These are phyloP conservation scores for Fusarium albosuccineum DNA, from an alignment of 2,329 filamentous ascomycete species.

Conservation along the genomic window DNA sequence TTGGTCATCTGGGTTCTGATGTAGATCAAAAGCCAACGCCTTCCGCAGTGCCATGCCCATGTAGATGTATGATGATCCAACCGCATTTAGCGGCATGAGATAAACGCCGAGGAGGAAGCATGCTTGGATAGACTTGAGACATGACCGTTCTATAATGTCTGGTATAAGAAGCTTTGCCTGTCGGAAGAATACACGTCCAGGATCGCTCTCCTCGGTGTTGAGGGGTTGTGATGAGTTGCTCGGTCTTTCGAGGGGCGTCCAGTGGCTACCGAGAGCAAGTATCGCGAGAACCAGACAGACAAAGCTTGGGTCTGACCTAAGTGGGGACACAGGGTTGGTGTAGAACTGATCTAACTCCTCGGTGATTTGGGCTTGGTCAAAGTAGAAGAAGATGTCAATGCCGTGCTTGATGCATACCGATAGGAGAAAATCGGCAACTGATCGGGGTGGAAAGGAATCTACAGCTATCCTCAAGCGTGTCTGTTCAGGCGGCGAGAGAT, in stretches of 20 bases:
- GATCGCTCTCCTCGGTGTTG: slow-evolving; percentile 35
- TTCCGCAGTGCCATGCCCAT: slow-evolving; percentile 49
- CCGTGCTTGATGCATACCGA: slow-evolving; percentile 47
- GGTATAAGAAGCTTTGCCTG: slow-evolving; percentile 49
- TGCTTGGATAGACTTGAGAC: slow-evolving; percentile 50
- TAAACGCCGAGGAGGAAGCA: slow-evolving; percentile 52
- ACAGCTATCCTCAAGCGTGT: slow-evolving; percentile 40
- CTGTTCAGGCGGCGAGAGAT: slow-evolving; percentile 31
- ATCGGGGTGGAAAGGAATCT: slow-evolving; percentile 43
- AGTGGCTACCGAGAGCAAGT: slow-evolving; percentile 52
- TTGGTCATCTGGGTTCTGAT: slow-evolving; percentile 44
- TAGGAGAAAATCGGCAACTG: slow-evolving; percentile 47
- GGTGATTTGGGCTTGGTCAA: slow-evolving; percentile 45
- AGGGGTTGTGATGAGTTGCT: slow-evolving; percentile 10
- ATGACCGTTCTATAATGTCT: slow-evolving; percentile 51
- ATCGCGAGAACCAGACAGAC: slow-evolving; percentile 45
- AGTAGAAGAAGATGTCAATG: slow-evolving; percentile 49
- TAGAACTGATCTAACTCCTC: slow-evolving; percentile 46
- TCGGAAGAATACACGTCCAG: slow-evolving; percentile 49
- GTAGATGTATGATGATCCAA: slow-evolving; percentile 51
- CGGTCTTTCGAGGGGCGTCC: slow-evolving; percentile 48
- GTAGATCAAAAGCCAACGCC: slow-evolving; percentile 46
- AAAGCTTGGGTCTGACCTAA: slow-evolving; percentile 44
- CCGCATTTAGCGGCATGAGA: slow-evolving; percentile 50
- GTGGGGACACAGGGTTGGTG: slow-evolving; percentile 23